Conservation (phyloP, 495 filamentous ascomycete species). For the Aspergillus panamensis region DNA sequence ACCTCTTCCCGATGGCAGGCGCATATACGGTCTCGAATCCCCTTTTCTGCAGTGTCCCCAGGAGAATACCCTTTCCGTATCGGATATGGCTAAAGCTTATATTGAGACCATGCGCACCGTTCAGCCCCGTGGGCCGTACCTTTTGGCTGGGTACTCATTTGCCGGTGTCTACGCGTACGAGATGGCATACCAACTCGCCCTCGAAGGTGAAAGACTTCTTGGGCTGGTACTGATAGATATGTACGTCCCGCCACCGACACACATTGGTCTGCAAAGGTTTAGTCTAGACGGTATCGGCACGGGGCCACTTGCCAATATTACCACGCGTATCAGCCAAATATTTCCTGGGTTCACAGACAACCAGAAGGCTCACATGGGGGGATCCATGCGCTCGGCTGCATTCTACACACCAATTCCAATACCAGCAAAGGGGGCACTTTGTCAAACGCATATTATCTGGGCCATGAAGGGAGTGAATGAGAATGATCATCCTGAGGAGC, state of each 20-base stretch:
- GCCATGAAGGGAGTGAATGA: neutral
- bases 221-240: constrained; percentile 11
- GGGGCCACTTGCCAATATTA: neutral
- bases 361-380: constrained; percentile 1
- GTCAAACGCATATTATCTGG: constrained; percentile 1
- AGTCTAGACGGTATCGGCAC: constrained; percentile 5
- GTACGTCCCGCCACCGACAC: neutral
- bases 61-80: constrained; percentile 1
- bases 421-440: neutral
- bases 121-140: constrained; percentile 14
- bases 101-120: constrained; percentile 6
- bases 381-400: neutral
- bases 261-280: constrained; percentile 3
- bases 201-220: constrained; percentile 5
- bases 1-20: constrained; percentile 1
- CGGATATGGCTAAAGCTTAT: constrained; percentile 6
- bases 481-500: neutral
- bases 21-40: constrained; percentile 12
- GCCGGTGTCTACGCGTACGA: constrained; percentile 12
- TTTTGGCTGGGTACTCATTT: constrained; percentile 15
- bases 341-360: constrained; percentile 1
- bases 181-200: constrained; percentile 5
- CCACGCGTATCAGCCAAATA: constrained; percentile 1
- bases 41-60: constrained; percentile 5
- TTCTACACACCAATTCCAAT: neutral